Conservation (phyloP, 1,284 basidiomycete species). For the Apiotrichum sp. region DNA sequence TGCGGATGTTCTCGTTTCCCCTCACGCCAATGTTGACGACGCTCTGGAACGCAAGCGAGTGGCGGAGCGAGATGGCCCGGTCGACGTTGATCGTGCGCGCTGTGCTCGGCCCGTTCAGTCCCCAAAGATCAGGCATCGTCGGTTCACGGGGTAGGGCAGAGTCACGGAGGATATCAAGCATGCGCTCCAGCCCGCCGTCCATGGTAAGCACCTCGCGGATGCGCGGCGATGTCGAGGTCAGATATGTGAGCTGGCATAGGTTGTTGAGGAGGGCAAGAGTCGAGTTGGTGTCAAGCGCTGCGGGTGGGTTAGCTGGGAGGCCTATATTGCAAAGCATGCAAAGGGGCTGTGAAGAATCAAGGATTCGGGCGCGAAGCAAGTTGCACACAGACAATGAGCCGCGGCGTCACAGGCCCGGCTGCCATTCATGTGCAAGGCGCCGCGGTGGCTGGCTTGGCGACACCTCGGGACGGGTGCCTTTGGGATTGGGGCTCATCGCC, state of each 20-base stretch:
- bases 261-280: constrained; percentile 93
- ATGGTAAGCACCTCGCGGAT: constrained; percentile 97
- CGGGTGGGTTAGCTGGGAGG: no score
- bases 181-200: constrained; percentile 92
- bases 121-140: constrained; percentile 43
- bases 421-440: no score
- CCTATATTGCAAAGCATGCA: no score
- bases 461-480: no score
- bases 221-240: constrained; percentile 93
- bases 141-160: constrained; percentile 53
- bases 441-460: no score
- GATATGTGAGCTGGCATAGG: constrained; percentile 90
- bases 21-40: constrained; percentile 96
- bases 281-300: constrained; percentile 88
- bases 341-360: no score
- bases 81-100: constrained; percentile 55
- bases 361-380: no score
- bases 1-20: constrained; percentile 86
- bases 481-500: no score
- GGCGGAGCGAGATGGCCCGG: constrained; percentile 76
- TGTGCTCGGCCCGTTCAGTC: constrained; percentile 45
- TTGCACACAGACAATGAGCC: no score
- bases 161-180: constrained; percentile 86
- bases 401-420: no score
- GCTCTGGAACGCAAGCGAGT: constrained; percentile 90